Evolutionary conservation across 805 yeast genomes (phyloP), one percentile per base, ranked within the genome.

Genomic region (Priceomyces melissophilus): DNA sequence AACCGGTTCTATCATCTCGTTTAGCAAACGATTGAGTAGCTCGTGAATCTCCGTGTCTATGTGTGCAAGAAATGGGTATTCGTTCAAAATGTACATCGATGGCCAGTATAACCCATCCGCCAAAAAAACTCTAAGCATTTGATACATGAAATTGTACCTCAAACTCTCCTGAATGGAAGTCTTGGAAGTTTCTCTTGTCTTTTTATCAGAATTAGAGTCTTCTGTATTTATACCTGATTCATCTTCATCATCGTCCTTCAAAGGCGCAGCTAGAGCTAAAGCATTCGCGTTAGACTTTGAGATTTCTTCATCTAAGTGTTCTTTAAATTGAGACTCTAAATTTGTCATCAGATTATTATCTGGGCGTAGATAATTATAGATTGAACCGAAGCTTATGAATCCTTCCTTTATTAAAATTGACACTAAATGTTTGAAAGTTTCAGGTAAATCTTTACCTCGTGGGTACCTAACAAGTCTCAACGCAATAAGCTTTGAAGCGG

Each of bases 261-360:
- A 67, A 0, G 96, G 95, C 8, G 93, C 93, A 4, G 96, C 96
- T 50, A 89, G 58, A 0, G 97, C 93, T 37, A 90, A 64, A 0
- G 96, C 95, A 46, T 84, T 86, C 0, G 87, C 83, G 16, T 78
- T 73, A 0, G 90, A 83, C 45, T 70, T 68, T 50, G 72, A 69
- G 0, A 85, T 77, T 43, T 79, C 75, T 10, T 78, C 78, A 11
- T 81, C 80, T 42, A 72, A 50, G 8, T 71, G 67, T 25, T 65
- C 62, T 29, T 75, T 71, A 54, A 78, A 75, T 3, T 57, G 54
- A 1, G 61, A 62, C 30, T 79, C 73, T 23, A 79, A 63, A 8
- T 52, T 50, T 0, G 52, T 50, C 67, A 84, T 67, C 3, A 61
- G 73, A 4, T 64, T 69, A 23, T 75, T 78, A 9, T 61, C 57